Base-by-base conservation (phyloP, 345 rosid species). In the Barbarea vulgaris region DNA sequence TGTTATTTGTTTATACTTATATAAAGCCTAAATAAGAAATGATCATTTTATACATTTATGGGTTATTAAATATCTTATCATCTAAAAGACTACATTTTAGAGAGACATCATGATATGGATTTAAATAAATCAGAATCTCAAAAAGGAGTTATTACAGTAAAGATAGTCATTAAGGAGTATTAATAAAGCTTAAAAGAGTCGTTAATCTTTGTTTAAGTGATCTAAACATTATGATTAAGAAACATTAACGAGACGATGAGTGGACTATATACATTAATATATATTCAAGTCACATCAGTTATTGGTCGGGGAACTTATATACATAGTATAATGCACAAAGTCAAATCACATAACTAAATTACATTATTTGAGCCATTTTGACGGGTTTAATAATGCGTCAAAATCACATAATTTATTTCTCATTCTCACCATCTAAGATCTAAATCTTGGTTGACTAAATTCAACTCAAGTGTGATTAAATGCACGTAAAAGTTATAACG, bases 11-110 rank as follows among this genome's bases (percentile, higher is more conserved):
- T 55, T 55, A 30, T 8, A 3, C 53, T 53, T 25, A 24, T 18
- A 28, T 19, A 67, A 46, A 58, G 36, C 12, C 17, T 8, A n/a
- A 17, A n/a, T 60, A 5, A 22, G 8, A 25, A 2, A 55, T 48
- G 33, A 51, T 25, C 19, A 41, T 3, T 72, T 46, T 28, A 30
- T 10, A 64, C 34, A 52, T 18, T 59, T 4, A 28, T 48, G 10
- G 31, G 9, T 15, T 28, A 7, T 34, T 22, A 37, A 61, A 50
- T 25, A 17, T 18, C 28, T 36, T 51, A 37, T 50, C 22, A 61
- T 61, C 68, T 22, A 34, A 22, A 22, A 59, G 36, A 59, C 18
- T 22, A 71, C 59, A 71, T 71, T 71, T 17, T n/a, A 71, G 55
- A 71, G 55, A 56, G 50, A 60, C 39, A 60, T n/a, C 39, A 60